phyloP scores from a whole-genome alignment of 2,329 filamentous ascomycete species.

The Colletotrichum sp. region DNA sequence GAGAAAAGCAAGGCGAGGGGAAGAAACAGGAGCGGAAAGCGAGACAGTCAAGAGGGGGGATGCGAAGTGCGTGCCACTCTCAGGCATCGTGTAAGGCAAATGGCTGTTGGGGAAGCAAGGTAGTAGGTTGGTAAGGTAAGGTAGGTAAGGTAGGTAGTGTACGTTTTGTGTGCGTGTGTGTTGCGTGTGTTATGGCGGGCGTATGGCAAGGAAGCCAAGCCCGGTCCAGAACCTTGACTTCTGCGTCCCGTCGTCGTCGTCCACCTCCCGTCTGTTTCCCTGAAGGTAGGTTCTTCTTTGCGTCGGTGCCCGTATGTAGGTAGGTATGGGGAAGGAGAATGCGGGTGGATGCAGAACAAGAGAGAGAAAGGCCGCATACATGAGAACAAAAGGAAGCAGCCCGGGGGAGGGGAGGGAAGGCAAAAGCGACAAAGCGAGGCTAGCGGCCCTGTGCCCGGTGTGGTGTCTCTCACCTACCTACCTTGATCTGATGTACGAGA shows the following conservation, averaged over 20 bases:
- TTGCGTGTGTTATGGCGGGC: not conserved
- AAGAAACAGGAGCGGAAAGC: not conserved
- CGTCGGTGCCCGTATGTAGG: not conserved
- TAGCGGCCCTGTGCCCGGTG: not conserved
- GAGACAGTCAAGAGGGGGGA: not conserved
- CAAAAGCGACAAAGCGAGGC: not conserved
- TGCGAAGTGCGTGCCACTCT: not conserved
- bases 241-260: not conserved
- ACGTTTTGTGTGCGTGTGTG: not conserved
- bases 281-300: not conserved
- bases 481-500: slow-evolving; percentile 2
- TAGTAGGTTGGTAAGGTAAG: not conserved
- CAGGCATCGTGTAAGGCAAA: not conserved
- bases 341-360: not conserved
- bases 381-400: not conserved
- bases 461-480: not conserved
- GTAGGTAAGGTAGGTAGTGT: not conserved
- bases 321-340: not conserved
- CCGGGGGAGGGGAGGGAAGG: not conserved
- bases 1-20: not conserved
- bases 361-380: not conserved
- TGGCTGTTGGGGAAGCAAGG: not conserved
- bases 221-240: slow-evolving; percentile 6
- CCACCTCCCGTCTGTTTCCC: not conserved
- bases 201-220: not conserved